Conservation (phyloP, 164 flowering plant genomes). For the Dillenia turbinata region DNA sequence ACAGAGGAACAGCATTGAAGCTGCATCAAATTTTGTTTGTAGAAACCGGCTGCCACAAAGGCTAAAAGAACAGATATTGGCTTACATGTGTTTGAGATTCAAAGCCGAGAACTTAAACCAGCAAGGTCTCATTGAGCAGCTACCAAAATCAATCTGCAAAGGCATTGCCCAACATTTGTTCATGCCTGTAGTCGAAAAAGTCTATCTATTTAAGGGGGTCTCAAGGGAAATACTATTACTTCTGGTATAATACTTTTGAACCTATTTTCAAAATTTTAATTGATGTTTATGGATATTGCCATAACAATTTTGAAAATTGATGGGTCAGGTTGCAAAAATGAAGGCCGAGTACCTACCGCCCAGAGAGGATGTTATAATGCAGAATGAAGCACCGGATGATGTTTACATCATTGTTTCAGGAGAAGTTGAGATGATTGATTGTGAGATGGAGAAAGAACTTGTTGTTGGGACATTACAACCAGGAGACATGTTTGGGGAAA, state of each 20-base stretch:
- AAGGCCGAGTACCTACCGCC: constrained; percentile 92
- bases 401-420: constrained; percentile 82
- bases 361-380: constrained; percentile 80
- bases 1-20: constrained; percentile 88
- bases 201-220: constrained; percentile 72
- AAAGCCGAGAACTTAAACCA: constrained; percentile 93
- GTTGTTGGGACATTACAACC: constrained; percentile 45
- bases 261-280: not conserved
- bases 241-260: constrained; percentile 33
- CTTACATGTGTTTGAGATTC: constrained; percentile 83
- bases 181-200: constrained; percentile 64
- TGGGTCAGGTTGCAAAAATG: constrained; percentile 69
- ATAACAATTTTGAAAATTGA: not conserved
- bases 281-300: not conserved
- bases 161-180: constrained; percentile 79
- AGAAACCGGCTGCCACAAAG: constrained; percentile 73
- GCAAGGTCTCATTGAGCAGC: constrained; percentile 72
- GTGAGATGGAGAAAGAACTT: constrained; percentile 44
- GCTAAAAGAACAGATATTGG: constrained; percentile 75
- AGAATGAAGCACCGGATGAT: constrained; percentile 79
- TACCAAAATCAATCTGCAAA: constrained; percentile 81
- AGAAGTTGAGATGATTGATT: constrained; percentile 66
- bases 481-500: constrained; percentile 82
- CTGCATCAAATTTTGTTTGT: constrained; percentile 74
- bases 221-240: constrained; percentile 58